Evolutionary conservation across 1,139 yeast genomes (phyloP).

Genomic region (Magnusiomyces ingens): DNA sequence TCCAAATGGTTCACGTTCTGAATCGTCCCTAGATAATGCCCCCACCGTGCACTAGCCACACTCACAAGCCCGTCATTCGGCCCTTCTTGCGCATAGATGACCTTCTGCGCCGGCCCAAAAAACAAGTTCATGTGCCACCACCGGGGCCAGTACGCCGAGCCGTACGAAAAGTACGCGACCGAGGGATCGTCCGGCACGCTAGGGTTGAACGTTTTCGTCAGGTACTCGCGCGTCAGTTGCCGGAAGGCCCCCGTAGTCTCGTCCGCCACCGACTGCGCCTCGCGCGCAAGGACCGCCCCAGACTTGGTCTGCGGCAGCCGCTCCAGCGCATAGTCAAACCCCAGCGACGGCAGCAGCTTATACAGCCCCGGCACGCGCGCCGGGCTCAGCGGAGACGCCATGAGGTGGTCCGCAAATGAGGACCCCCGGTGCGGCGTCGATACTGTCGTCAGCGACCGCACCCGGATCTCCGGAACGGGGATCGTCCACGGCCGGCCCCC

Average conservation of each 20-base stretch:
- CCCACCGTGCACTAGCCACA: constrained; percentile 76
- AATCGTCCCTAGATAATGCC: constrained; percentile 69
- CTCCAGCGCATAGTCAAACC: constrained; percentile 1
- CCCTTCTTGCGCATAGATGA: constrained; percentile 44
- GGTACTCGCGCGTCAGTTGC: constrained; percentile 48
- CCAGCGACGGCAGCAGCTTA: constrained; percentile 6
- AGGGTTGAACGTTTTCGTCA: constrained; percentile 47
- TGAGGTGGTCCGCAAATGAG: constrained; percentile 68
- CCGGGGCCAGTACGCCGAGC: constrained; percentile 61
- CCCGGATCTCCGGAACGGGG: constrained; percentile 15
- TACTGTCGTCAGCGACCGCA: constrained; percentile 65
- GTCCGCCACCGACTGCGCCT: constrained; percentile 13
- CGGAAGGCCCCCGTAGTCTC: constrained; percentile 23
- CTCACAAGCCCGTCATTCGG: constrained; percentile 86
- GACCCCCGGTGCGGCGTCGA: constrained; percentile 89
- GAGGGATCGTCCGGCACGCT: constrained; percentile 47
- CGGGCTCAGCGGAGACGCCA: constrained; percentile 26
- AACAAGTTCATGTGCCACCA: constrained; percentile 43
- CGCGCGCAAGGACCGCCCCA: neutral
- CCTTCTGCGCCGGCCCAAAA: constrained; percentile 56
- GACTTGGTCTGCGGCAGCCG: neutral
- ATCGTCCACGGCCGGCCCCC: no score
- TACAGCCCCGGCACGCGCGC: constrained; percentile 11
- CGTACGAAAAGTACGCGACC: constrained; percentile 76
- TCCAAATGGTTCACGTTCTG: constrained; percentile 80